Conservation (phyloP, 2,329 filamentous ascomycete species). For the Allantophomopsis cytisporea region DNA sequence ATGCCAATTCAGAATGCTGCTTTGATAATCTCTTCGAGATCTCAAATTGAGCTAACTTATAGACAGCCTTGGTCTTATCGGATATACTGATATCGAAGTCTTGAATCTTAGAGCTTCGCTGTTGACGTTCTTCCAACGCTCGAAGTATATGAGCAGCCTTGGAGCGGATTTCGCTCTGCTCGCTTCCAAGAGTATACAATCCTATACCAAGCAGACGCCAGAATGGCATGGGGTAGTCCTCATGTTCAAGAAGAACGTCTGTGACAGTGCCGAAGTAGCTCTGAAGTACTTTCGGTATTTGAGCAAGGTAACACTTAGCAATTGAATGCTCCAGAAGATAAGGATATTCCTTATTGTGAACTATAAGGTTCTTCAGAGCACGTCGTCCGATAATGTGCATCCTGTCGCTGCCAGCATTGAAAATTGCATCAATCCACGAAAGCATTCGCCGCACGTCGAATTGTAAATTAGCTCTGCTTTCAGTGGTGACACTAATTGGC, state of each 20-base stretch:
- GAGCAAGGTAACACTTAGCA: constrained; percentile 75
- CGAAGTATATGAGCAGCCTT: constrained; percentile 76
- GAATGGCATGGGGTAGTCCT: constrained; percentile 73
- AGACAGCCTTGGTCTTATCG: constrained; percentile 95
- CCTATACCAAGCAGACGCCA: constrained; percentile 86
- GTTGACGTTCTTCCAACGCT: constrained; percentile 69
- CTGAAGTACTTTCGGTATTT: constrained; percentile 70
- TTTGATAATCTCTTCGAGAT: constrained; percentile 83
- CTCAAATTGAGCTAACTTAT: constrained; percentile 94
- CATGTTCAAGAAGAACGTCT: constrained; percentile 70
- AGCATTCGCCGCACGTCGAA: constrained; percentile 91
- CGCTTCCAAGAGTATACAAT: constrained; percentile 84
- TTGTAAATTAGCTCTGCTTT: constrained; percentile 74
- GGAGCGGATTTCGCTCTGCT: constrained; percentile 76
- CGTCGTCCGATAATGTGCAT: constrained; percentile 82
- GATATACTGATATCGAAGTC: constrained; percentile 98
- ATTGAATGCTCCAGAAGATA: constrained; percentile 85
- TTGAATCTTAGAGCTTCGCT: constrained; percentile 79
- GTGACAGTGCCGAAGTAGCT: constrained; percentile 93
- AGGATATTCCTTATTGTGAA: constrained; percentile 78
- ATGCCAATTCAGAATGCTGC: constrained; percentile 79
- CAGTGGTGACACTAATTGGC: constrained; percentile 75
- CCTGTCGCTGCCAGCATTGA: constrained; percentile 80
- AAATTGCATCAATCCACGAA: constrained; percentile 90
- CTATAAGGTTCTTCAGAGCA: constrained; percentile 77